phyloP scores from a whole-genome alignment of 2,329 filamentous ascomycete species.

The Ustulina deusta region DNA sequence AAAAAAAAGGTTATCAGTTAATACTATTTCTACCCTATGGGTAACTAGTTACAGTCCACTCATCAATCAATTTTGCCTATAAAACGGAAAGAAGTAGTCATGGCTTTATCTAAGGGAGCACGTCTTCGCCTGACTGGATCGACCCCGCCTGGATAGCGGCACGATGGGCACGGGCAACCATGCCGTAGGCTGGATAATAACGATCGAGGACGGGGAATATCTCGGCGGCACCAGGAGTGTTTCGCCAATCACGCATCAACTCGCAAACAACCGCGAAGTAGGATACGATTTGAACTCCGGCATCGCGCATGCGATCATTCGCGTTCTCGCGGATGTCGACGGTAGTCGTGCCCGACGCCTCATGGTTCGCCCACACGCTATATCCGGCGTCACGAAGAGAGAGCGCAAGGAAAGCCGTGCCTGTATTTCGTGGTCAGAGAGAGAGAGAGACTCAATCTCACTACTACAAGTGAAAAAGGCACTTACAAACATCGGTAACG shows the following conservation, averaged over 20 bases:
- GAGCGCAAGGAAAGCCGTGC: slow-evolving; percentile 78
- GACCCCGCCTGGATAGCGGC: slow-evolving; percentile 71
- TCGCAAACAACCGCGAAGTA: slow-evolving; percentile 74
- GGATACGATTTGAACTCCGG: slow-evolving; percentile 73
- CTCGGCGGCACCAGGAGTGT: slow-evolving; percentile 63
- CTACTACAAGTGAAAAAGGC: too few relatives aligned
- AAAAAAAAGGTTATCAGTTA: background rate
- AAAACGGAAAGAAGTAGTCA: background rate
- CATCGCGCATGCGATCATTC: slow-evolving; percentile 74
- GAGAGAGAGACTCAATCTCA: background rate
- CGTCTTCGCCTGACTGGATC: slow-evolving; percentile 66
- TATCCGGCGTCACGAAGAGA: slow-evolving; percentile 78
- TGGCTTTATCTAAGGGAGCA: slow-evolving; percentile 16
- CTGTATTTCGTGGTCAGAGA: slow-evolving; percentile 28
- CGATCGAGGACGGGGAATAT: slow-evolving; percentile 73
- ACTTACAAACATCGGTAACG: slow-evolving; percentile 76
- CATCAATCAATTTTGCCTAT: too few relatives aligned
- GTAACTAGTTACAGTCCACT: background rate
- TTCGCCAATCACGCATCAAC: slow-evolving; percentile 78
- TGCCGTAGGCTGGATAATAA: slow-evolving; percentile 74
- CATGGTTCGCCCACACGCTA: slow-evolving; percentile 78
- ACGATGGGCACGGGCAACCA: slow-evolving; percentile 70
- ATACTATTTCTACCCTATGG: background rate
- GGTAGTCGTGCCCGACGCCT: slow-evolving; percentile 76
- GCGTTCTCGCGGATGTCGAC: slow-evolving; percentile 70